Evolutionary conservation across 805 yeast species (phyloP), one percentile per base, ranked within the genome.

Genomic region (Tetrapisispora pingtungensis): DNA sequence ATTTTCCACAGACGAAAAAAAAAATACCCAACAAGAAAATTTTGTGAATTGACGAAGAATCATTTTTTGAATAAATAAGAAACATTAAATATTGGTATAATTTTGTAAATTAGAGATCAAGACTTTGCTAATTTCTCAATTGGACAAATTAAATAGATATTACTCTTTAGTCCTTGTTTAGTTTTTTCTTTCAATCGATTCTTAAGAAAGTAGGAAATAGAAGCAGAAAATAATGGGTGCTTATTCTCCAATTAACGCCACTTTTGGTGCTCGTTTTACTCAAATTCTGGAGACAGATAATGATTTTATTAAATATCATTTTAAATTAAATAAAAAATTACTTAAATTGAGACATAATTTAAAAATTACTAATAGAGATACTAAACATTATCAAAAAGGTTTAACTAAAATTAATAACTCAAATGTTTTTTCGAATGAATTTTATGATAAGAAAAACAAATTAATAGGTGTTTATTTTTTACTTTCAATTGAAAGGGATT

Each of bases 401-500:
- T 17, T 37, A n/a, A 58, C 66, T 15, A 73, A 74, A 47, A 73
- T 72, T 26, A 46, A 32, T n/a, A 41, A 18, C 17, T 68, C 74
- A 51, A 70, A 70, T 5, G 62, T 74, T 31, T 62, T 65, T 27
- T 70, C 84, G 24, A 55, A 70, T 1, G 78, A 70, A 7, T 74
- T 77, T 45, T 80, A 80, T 50, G 70, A 64, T 4, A 49, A 60
- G 18, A 77, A 84, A 53, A 59, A 62, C 12, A 66, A 72, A 48
- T 48, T 62, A 30, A 77, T 66, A 56, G 90, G 81, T 30, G 68
- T 72, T 33, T 64, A 87, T 22, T 61, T 78, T n/a, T 66, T 88
- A 20, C 68, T 78, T 46, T 72, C 74, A n/a, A 79, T 83, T 1
- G 97, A 93, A 62, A 74, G 96, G 57, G 84, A 86, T 52, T 67